Evolutionary conservation across 2,329 filamentous ascomycete genomes (phyloP), one percentile per base, ranked within the genome.

Genomic region (Fusarium brevicatenulatum): DNA sequence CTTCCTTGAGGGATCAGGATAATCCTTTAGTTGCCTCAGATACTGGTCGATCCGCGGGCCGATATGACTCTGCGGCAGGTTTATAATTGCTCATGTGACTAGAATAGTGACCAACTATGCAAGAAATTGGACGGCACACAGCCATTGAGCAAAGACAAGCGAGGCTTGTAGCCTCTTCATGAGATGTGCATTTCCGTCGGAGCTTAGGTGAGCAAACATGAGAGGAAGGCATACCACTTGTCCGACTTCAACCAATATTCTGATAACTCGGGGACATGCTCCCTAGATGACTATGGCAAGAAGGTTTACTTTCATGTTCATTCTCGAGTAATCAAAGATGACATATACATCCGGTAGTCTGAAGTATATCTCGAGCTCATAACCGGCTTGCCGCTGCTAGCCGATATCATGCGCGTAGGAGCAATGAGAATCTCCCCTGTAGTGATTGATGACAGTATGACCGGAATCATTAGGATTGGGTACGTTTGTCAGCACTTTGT

Each of bases 91-190:
- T 23, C 21, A 10, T 19, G 4, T 34, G 16, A 34, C 5, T 7
- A 10, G 4, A 8, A 5, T 4, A 10, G 15, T 13, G 1, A 8
- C 0, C 1, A 32, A 0, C 0, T 8, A 34, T 19, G 11, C 30
- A 50, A 19, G 15, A 11, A 10, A 16, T 1, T 5, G 10, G 30
- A 34, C 7, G 15, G 16, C 12, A 40, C 2, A 4, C 2, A 23
- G 21, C 4, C 7, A 19, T 7, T 9, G 11, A 4, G 5, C 5
- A 19, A 2, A 7, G 2, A 19, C 7, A 13, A 1, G 6, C 10
- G 16, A 7, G 5, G 10, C 4, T 21, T 23, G 3, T 23, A 2
- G 5, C 9, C 4, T 46, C 18, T 13, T 19, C 8, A 2, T 15
- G 6, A 30, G 13, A 47, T 16, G 19, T 16, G 6, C 18, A 7